Conservation (phyloP, 306 rosid species). For the barrel medic (Medicago truncatula) region DNA sequence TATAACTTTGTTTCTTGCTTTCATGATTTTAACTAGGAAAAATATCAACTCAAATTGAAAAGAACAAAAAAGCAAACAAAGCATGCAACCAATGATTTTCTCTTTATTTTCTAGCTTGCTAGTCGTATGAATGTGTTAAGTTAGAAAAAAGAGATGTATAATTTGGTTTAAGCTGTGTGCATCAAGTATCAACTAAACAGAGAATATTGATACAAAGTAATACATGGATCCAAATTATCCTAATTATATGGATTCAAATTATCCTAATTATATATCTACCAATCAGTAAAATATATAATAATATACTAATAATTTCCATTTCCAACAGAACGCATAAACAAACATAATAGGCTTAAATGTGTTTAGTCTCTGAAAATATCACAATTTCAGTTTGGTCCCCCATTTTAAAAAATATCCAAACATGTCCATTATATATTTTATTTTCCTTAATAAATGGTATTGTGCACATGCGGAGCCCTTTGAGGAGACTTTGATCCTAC, state of each 20-base stretch:
- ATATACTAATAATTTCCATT: neutral
- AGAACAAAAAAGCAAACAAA: too few relatives aligned
- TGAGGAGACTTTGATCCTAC: neutral
- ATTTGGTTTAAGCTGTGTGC: neutral
- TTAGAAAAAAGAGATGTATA: conserved; percentile 8
- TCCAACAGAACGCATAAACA: conserved; percentile 25
- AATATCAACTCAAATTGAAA: too few relatives aligned
- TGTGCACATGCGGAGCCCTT: neutral
- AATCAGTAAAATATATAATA: too few relatives aligned
- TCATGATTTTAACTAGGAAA: too few relatives aligned
- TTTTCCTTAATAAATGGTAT: neutral
- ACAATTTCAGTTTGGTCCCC: neutral
- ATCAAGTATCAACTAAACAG: conserved; percentile 1
- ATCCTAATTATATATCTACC: too few relatives aligned
- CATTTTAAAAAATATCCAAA: neutral
- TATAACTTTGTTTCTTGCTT: too few relatives aligned
- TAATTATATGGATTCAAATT: too few relatives aligned
- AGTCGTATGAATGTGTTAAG: neutral
- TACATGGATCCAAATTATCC: too few relatives aligned
- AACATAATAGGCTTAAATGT: conserved; percentile 11
- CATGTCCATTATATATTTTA: neutral
- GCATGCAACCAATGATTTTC: too few relatives aligned
- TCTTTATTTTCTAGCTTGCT: neutral
- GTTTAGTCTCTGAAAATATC: neutral
- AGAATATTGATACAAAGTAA: neutral